phyloP scores from a whole-genome alignment of 352 stramenopile species.

The Phytophthora melonis region DNA sequence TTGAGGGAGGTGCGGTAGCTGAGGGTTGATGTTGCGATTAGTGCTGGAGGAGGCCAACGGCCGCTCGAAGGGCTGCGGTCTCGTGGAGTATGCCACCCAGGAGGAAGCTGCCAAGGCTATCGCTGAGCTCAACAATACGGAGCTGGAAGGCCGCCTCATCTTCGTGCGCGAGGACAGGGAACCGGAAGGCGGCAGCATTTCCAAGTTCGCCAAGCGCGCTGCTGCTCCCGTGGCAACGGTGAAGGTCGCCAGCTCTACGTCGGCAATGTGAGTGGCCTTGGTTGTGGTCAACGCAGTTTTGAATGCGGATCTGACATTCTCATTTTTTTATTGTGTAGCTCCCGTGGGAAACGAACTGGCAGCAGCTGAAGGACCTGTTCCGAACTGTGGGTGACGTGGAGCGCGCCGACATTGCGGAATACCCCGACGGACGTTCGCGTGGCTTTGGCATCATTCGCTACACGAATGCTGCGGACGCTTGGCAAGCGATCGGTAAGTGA shows the following conservation, averaged over 20 bases:
- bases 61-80: slow-evolving; percentile 91
- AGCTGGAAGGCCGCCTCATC: slow-evolving; percentile 92
- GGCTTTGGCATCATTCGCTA: slow-evolving; percentile 82
- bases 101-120: slow-evolving; percentile 92
- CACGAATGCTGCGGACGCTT: slow-evolving; percentile 54
- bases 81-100: slow-evolving; percentile 72
- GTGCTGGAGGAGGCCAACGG: slow-evolving; percentile 85
- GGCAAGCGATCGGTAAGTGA: slow-evolving; percentile 69
- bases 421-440: slow-evolving; percentile 67
- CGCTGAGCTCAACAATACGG: slow-evolving; percentile 91
- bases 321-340: slow-evolving; percentile 46
- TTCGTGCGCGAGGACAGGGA: slow-evolving; percentile 91
- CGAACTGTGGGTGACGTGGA: slow-evolving; percentile 73
- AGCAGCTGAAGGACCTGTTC: slow-evolving; percentile 78
- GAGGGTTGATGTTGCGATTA: slow-evolving; percentile 26
- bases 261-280: slow-evolving; percentile 63
- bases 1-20: neutral
- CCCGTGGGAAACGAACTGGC: slow-evolving; percentile 73
- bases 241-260: slow-evolving; percentile 73
- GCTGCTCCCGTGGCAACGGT: slow-evolving; percentile 20
- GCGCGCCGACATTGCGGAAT: slow-evolving; percentile 64
- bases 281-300: neutral
- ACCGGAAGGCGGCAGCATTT: slow-evolving; percentile 74
- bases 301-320: slow-evolving; percentile 5
- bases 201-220: slow-evolving; percentile 63